Evolutionary conservation across 2,329 filamentous ascomycete genomes (phyloP).

Genomic region (Monosporascus sp.): DNA sequence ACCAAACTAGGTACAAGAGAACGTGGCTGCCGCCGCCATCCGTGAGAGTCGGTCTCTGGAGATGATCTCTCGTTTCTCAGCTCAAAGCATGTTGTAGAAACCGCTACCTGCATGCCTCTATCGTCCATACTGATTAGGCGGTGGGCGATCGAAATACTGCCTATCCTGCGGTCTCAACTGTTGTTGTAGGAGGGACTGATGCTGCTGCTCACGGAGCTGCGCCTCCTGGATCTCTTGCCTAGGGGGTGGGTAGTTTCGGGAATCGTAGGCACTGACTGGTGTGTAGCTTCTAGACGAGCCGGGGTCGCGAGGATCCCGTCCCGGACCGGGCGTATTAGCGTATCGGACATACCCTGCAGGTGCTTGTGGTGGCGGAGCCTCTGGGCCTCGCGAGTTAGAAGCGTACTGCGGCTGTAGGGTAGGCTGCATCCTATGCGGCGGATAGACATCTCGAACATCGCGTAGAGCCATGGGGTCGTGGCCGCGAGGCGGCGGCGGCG

Average conservation of each 20-base stretch:
- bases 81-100: too few species aligned
- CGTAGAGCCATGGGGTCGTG: conserved; percentile 27
- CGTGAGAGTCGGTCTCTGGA: too few species aligned
- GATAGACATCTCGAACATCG: conserved; percentile 21
- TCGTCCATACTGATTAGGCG: conserved; percentile 40
- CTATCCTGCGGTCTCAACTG: conserved; percentile 39
- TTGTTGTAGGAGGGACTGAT: conserved; percentile 32
- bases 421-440: conserved; percentile 23
- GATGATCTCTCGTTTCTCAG: too few species aligned
- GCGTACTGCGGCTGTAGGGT: conserved; percentile 30
- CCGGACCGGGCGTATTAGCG: conserved; percentile 36
- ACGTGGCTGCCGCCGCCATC: too few species aligned
- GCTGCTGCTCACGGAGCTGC: conserved; percentile 32
- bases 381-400: conserved; percentile 34
- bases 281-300: conserved; percentile 41
- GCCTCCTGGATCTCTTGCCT: conserved; percentile 31
- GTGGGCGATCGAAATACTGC: conserved; percentile 35
- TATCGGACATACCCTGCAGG: conserved; percentile 39
- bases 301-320: conserved; percentile 36
- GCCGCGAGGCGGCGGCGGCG: conserved; percentile 21
- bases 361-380: conserved; percentile 35
- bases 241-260: conserved; percentile 33
- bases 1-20: too few species aligned
- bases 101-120: conserved; percentile 13
- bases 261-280: conserved; percentile 37